A percentile compares a stretch with the other conserved stretches of the same genome.
Conservation (phyloP, 805 yeast species). For the Candida ficus region DNA sequence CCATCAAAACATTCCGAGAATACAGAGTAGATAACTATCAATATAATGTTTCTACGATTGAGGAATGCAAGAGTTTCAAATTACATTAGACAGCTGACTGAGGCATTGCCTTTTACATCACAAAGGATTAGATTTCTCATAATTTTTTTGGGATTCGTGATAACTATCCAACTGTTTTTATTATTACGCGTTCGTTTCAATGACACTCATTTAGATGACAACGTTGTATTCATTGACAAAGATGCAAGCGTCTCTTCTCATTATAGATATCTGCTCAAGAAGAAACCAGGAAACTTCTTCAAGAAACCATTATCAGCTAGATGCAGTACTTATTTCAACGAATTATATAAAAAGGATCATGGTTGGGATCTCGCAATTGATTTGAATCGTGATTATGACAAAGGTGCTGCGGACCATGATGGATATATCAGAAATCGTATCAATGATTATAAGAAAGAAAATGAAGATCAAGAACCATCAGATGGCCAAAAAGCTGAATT, state of each 20-base stretch:
- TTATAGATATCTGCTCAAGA: constrained; percentile 23
- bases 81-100: no score
- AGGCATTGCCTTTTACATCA: constrained; percentile 11
- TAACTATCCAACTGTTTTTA: neutral
- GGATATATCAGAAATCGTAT: constrained; percentile 25
- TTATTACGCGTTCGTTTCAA: no score
- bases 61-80: no score
- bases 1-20: no score
- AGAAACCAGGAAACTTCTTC: constrained; percentile 22
- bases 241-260: constrained; percentile 16
- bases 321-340: constrained; percentile 43
- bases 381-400: constrained; percentile 37
- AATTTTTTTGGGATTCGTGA: neutral
- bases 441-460: constrained; percentile 27
- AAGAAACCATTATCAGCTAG: constrained; percentile 28
- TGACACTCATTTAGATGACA: neutral
- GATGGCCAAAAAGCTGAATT: constrained; percentile 28
- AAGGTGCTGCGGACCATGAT: constrained; percentile 29
- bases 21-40: no score
- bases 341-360: constrained; percentile 32
- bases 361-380: constrained; percentile 41
- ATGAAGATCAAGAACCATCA: constrained; percentile 22
- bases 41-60: no score
- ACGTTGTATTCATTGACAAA: constrained; percentile 5
- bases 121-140: constrained; percentile 12